Base-by-base conservation (phyloP, 306 rosid genomes). In the Prunus padus region DNA sequence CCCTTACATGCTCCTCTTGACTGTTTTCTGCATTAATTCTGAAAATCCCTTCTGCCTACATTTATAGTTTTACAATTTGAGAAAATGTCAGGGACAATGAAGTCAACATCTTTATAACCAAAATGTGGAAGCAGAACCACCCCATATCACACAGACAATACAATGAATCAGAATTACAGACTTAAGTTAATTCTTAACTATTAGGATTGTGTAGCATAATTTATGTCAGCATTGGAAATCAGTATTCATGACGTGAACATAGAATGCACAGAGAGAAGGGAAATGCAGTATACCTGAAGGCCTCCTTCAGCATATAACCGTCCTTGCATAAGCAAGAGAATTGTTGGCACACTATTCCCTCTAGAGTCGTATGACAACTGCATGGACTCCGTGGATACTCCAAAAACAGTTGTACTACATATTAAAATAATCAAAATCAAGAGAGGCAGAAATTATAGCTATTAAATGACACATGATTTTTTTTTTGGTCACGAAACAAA, bases 371-470 rank as follows among this genome's bases (percentile, higher is more conserved):
- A 92, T 0, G 96, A 88, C 82, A 91, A 78, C 69, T 91, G 94
- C 97, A 94, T 94, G 63, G 98, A 94, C 72, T 94, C 96, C 49
- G 96, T 90, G 31, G 98, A 94, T 82, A 91, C 98, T 76, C 97
- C 98, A 57, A 94, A 91, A 76, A 91, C 95, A 59, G 97, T 88
- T 45, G 93, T 79, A 80, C 98, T 94, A 46, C 84, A 87, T 44
- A 22, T 59, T 60, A 74, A 59, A 65, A 82, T 1, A 65, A 45
- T 76, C 11, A 47, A 82, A 71, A 45, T 57, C 65, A 77, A 42
- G 14, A 64, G 28, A 49, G 16, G 61, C 60, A 26, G 31, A 47
- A 47, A 72, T 28, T 1, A 30, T 20, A 19, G 37, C 31, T 19
- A 46, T 51, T 18, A 20, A 69, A 69, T 30, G 74, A 69, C 18